These are phyloP conservation scores for Spinacia oleracea DNA, from an alignment of 179 eudicot species.

Conservation along the genomic window DNA sequence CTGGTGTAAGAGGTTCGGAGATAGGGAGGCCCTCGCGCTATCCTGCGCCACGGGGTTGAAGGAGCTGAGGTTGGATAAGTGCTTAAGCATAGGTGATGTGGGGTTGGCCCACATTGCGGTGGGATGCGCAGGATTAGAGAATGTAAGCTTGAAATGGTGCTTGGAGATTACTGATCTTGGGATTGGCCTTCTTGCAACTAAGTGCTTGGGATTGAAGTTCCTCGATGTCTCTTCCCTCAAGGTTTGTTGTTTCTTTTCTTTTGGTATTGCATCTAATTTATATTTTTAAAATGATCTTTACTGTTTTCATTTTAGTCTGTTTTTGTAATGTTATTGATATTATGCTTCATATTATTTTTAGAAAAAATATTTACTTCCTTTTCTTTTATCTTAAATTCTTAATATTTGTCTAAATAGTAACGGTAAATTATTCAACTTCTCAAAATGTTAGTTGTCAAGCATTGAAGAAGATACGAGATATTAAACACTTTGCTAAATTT, in stretches of 20 bases:
- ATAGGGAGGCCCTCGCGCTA: slow-evolving; percentile 59
- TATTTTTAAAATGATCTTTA: no score
- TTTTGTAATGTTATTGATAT: no score
- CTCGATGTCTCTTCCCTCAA: slow-evolving; percentile 69
- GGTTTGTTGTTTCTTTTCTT: slow-evolving; percentile 28
- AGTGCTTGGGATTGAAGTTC: slow-evolving; percentile 47
- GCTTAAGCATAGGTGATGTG: slow-evolving; percentile 58
- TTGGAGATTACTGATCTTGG: slow-evolving; percentile 76
- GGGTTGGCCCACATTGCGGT: slow-evolving; percentile 78
- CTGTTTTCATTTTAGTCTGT: no score
- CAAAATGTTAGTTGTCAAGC: no score
- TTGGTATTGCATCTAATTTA: not conserved
- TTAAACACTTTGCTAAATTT: no score
- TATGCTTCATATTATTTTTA: no score
- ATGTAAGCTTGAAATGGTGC: slow-evolving; percentile 75
- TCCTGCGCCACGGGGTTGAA: slow-evolving; percentile 44
- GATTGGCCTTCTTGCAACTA: slow-evolving; percentile 57
- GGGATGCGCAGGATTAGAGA: slow-evolving; percentile 58
- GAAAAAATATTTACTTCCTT: no score
- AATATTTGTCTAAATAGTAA: no score
- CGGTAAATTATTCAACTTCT: no score
- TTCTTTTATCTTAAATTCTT: no score
- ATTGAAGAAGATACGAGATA: no score
- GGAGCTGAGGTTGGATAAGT: slow-evolving; percentile 60
- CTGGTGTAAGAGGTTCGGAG: slow-evolving; percentile 56